Evolutionary conservation across 495 filamentous ascomycete species (phyloP), one percentile per base, ranked within the genome.

Genomic region (Entonaema liquescens): DNA sequence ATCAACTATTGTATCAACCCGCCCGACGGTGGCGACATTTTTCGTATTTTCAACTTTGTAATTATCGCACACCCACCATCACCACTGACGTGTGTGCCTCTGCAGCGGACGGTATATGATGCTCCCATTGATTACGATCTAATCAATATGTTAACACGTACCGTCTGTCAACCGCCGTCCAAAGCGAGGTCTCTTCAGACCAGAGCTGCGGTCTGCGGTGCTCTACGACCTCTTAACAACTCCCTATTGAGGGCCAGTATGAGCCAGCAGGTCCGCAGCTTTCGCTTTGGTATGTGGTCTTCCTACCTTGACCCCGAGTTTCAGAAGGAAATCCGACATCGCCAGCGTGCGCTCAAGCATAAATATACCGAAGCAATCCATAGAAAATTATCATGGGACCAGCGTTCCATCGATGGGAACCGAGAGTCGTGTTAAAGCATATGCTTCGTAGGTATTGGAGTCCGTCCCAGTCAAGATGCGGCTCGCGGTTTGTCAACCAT

Each of bases 261-360:
- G 60, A 70, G 62, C 1, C 76, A 82, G 33, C 85, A 86, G 57
- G 73, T 61, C 9, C 82, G 86, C 17, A 73, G 58, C 60, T 85
- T 85, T 66, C 79, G 83, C 53, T 80, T 86, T 59, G 80, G 79
- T 40, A 44, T 76, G 11, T 83, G 83, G 79, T 77, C 79, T 11
- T 81, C 80, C 26, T 83, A 77, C 42, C 57, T 81, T 7, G 77
- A 83, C 63, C 66, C 76, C 12, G 78, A 79, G 40, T 70, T 67
- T n/a, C 67, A 78, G 26, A 77, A 74, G 35, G 81, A 83, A 49
- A 53, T 79, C 29, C 79, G 77, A 54, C 81, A 78, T 17, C 80
- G 81, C 2, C 76, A 81, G 36, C 78, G 78, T 25, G 40, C 56
- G 19, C 56, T 79, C 8, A 81, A 78, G 15, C 78, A 82, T 62